Base-by-base conservation (phyloP, 176 grass and related monocot species). In the Coix lacrymajobi region DNA sequence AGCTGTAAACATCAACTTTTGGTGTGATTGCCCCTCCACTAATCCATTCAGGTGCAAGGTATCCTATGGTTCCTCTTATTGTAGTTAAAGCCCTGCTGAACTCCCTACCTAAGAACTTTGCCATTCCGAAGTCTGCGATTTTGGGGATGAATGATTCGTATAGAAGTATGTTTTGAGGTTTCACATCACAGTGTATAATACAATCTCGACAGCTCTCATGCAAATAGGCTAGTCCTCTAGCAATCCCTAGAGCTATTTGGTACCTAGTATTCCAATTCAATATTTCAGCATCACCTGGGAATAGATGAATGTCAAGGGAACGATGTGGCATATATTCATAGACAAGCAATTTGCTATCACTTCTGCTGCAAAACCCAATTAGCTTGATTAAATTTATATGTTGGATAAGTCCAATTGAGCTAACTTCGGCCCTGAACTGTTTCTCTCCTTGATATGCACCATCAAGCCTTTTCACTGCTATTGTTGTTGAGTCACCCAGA, bases 401-500 rank as follows among this genome's bases (percentile, higher is more conserved):
- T 16, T 94, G 92, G 62, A 84, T 71, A 28, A 49, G 41, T 64
- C 88, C 92, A 8, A 91, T 83, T 7, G 83, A 78, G 20, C 63
- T 58, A 25, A 85, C 73, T 69, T 85, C 83, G 25, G 83, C 73
- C 22, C 92, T 86, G 43, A 94, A 93, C 44, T 91, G 85, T 86
- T 94, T 94, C 70, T 89, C 92, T 69, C 92, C 86, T 57, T 94
- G 89, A 20, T 8, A 43, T 69, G 82, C 45, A 13, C 75, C 69
- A 19, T 86, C 54, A 14, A 94, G 88, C 63, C 79, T 88, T 73
- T 94, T 94, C 19, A 94, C 89, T n/a, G 89, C 92, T 61, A 94
- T 86, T 5, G 31, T n/a, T 25, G 25, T 79, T 8, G 71, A 76
- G 6, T 85, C 84, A 28, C 3, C n/a, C 9, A 91, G 43, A 36